Evolutionary conservation across 768 basidiomycete genomes (phyloP), one percentile per base, ranked within the genome.

Genomic region (Lactifluus volemus): DNA sequence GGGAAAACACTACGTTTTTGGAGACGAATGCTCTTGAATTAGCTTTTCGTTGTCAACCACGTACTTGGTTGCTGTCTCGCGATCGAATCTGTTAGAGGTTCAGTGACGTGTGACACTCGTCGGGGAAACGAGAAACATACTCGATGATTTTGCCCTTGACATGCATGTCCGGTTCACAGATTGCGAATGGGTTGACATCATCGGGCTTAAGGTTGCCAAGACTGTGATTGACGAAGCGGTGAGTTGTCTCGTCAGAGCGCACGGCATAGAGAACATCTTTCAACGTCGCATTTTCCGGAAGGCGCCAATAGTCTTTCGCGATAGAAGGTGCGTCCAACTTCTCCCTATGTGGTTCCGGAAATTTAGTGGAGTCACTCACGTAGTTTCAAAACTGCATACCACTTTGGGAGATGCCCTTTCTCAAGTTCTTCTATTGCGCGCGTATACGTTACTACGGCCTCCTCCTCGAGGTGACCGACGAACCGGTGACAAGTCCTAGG

Each of bases 191-290:
- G 69, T 95, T 97, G 67, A 92, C 84, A 71, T 98, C 96, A 38
- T 79, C 71, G 34, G 79, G 77, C 65, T 91, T 76, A 53, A 99
- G 78, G 73, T 93, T 94, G 4, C 94, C 96, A 39, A 98, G 77
- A 60, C 89, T 91, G 75, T 98, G 96, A 73, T 98, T 98, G 65
- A 96, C 92, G 68, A 98, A 98, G 53, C 92, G 80, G 69, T 98
- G 95, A 1, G 89, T 93, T 0, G 89, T 82, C 71, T 98, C 95
- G 72, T 98, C 95, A 15, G 90, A 92, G 67, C 95, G 82, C 38
- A 98, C 90, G 38, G 92, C 93, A 68, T 91, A 91, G 52, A 98
- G 79, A 50, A 96, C 87, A 67, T 98, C 96, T 19, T 92, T 76
- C 61, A 98, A 75, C 67, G 82, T 93, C 0, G 92, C 89, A 67